These are phyloP conservation scores for Sarocladiaceae sp. DNA, from an alignment of 2,329 filamentous ascomycete species.

Conservation along the genomic window DNA sequence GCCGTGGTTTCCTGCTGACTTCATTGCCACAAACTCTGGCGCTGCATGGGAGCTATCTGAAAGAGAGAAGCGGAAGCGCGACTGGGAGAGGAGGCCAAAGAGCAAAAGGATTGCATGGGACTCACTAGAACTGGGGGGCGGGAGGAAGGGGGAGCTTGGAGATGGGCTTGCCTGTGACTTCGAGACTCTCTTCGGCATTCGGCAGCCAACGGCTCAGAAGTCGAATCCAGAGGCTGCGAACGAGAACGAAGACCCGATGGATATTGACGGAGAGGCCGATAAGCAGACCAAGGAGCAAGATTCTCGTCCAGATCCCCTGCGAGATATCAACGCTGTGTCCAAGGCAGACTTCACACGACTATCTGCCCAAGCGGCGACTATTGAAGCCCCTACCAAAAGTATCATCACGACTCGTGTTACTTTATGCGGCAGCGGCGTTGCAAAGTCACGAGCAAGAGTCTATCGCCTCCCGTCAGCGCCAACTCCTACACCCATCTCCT, in stretches of 20 bases:
- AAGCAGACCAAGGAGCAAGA: neutral
- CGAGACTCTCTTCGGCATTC: conserved; percentile 55
- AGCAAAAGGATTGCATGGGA: conserved; percentile 76
- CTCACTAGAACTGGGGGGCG: conserved; percentile 67
- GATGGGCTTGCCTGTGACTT: conserved; percentile 81
- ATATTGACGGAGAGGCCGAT: conserved; percentile 20
- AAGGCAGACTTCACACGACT: conserved; percentile 13
- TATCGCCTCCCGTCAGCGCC: conserved; percentile 66
- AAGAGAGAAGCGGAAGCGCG: conserved; percentile 64
- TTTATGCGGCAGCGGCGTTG: conserved; percentile 66
- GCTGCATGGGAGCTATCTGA: conserved; percentile 71
- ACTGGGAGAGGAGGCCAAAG: conserved; percentile 76
- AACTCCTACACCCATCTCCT: conserved; percentile 18
- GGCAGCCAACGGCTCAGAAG: conserved; percentile 13
- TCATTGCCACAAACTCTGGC: conserved; percentile 73
- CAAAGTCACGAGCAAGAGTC: conserved; percentile 69
- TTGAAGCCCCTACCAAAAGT: conserved; percentile 28
- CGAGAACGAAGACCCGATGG: conserved; percentile 26
- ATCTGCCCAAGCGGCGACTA: conserved; percentile 15
- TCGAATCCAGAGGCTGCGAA: conserved; percentile 14
- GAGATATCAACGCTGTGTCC: conserved; percentile 8
- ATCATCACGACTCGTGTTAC: conserved; percentile 62
- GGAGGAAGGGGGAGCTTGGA: conserved; percentile 77
- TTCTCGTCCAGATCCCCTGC: neutral
- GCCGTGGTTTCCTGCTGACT: conserved; percentile 86